phyloP scores from a whole-genome alignment of 2,329 filamentous ascomycete species.

The Ophiostoma sp. region DNA sequence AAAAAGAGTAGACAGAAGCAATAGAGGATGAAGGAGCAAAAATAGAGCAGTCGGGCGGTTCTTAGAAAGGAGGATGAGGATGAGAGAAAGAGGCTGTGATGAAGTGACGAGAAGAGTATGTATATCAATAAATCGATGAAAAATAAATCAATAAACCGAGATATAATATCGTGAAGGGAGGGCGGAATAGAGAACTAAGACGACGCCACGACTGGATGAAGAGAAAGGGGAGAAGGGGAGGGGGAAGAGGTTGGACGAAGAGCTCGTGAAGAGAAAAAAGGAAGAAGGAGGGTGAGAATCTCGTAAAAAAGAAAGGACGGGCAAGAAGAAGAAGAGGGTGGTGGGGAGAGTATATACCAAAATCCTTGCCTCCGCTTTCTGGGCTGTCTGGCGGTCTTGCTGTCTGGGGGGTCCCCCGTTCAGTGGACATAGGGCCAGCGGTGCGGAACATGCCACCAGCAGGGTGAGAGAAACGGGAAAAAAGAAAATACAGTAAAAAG shows the following conservation, averaged over 20 bases:
- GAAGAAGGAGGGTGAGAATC: constrained; percentile 49
- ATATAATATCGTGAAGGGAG: constrained; percentile 15
- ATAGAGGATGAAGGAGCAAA: constrained; percentile 5
- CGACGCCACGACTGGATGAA: constrained; percentile 59
- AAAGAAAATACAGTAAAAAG: not conserved
- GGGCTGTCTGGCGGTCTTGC: constrained; percentile 1
- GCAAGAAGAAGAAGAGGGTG: constrained; percentile 42
- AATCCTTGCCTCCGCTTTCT: constrained; percentile 21
- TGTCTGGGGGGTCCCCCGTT: not conserved
- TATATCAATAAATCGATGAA: not conserved
- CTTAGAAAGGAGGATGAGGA: constrained; percentile 15
- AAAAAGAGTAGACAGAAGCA: constrained; percentile 14
- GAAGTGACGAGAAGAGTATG: not conserved
- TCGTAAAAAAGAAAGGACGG: constrained; percentile 41
- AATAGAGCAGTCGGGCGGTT: constrained; percentile 30
- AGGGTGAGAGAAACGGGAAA: not conserved
- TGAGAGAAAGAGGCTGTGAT: not conserved
- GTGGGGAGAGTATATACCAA: constrained; percentile 51
- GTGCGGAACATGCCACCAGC: not conserved
- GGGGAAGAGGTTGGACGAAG: constrained; percentile 41
- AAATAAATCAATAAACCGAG: not conserved
- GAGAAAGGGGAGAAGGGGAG: constrained; percentile 54
- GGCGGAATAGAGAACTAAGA: constrained; percentile 26
- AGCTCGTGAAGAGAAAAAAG: constrained; percentile 56
- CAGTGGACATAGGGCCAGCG: constrained; percentile 7